Conservation (phyloP, 2,329 filamentous ascomycete genomes). For the Thelonectria discophora region DNA sequence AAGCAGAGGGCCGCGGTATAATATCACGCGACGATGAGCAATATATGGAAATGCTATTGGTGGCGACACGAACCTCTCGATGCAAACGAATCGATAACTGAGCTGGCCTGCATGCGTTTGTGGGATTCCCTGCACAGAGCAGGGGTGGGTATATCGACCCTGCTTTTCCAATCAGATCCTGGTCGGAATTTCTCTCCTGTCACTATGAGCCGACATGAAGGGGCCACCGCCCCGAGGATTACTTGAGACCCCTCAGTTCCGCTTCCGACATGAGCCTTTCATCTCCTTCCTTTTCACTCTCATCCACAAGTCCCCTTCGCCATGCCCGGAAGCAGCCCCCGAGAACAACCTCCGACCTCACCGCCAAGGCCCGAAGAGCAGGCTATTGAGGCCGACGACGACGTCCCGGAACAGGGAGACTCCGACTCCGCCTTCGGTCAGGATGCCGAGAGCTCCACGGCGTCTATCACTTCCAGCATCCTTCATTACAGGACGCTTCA, state of each 20-base stretch:
- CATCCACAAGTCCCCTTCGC: not conserved
- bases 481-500: slow-evolving; percentile 4
- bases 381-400: not conserved
- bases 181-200: not conserved
- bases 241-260: not conserved
- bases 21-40: too few species aligned
- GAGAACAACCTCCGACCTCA: not conserved
- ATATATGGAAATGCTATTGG: too few species aligned
- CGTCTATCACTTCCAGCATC: not conserved
- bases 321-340: not conserved
- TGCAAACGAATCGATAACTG: not conserved
- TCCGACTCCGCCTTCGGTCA: not conserved
- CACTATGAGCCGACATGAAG: not conserved
- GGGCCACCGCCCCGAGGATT: not conserved
- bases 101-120: not conserved
- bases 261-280: not conserved
- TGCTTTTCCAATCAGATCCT: not conserved
- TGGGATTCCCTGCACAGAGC: not conserved
- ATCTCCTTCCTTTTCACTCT: not conserved
- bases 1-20: too few species aligned
- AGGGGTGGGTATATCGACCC: not conserved
- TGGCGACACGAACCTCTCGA: not conserved
- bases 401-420: not conserved
- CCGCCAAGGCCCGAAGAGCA: not conserved
- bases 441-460: not conserved